Base-by-base conservation (phyloP, 257 asterid species). In the Solanum tarijense region DNA sequence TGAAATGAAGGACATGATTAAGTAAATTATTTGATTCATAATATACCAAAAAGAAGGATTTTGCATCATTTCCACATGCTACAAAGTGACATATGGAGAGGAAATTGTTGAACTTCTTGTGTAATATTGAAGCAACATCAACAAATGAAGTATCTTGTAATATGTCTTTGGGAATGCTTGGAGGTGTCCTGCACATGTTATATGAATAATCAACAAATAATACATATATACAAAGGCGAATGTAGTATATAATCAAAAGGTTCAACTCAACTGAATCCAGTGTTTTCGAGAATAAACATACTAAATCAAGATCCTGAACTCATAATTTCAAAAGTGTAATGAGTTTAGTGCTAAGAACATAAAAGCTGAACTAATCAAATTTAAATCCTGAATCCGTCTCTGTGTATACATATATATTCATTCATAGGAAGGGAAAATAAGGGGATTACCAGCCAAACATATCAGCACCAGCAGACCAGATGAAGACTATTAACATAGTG, bases 1-100 rank as follows among this genome's bases (percentile, higher is more conserved):
- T 13, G 38, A 62, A 62, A 35, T 84, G 10, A 41, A 41, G 84
- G 74, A 2, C 38, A n/a, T 14, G 36, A 6, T 13, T 25, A 38
- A 21, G n/a, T 21, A 62, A 60, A 12, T 58, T 65, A 35, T n/a
- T 84, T 66, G 81, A 31, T 85, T 66, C 39, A 36, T 36, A 12
- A 41, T 92, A 41, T 92, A 91, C 93, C 94, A 92, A 83, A 86
- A 94, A 83, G 89, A 93, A 94, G 86, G 75, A 86, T 68, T 89
- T 93, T 58, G 93, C 91, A 32, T 94, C 92, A 79, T 88, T 66
- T 87, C 95, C 97, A 89, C 91, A 90, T 34, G 94, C 95, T 11
- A 93, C 89, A 31, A 83, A 87, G 65, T 90, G 83, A 72, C 91
- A 38, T 12, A 71, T 29, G 35, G 89, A 89, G 84, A 93, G 82